Conservation (phyloP, 1,284 basidiomycete genomes). For the Ganoderma sp. region DNA sequence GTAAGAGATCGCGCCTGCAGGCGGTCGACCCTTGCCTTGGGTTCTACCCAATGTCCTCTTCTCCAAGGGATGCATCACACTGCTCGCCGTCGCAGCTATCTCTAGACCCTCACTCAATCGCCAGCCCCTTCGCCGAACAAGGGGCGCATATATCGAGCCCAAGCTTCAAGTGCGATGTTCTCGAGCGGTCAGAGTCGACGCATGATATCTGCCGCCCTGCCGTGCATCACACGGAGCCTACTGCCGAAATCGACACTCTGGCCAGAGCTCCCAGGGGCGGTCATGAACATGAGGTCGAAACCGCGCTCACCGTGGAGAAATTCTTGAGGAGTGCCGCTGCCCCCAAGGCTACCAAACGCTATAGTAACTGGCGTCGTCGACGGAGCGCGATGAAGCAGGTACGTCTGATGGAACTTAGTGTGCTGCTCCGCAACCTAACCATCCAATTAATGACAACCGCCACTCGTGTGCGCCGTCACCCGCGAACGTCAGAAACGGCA, state of each 20-base stretch:
- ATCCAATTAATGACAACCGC: neutral
- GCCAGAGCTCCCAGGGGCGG: neutral
- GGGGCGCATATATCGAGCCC: neutral
- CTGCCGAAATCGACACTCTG: neutral
- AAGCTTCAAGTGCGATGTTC: too few relatives aligned
- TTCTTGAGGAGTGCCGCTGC: neutral
- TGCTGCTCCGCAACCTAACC: too few relatives aligned
- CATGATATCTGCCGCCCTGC: neutral
- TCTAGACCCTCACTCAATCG: neutral
- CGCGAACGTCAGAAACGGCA: neutral
- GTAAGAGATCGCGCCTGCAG: neutral
- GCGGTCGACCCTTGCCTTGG: slow-evolving; percentile 5
- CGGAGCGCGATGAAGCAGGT: neutral
- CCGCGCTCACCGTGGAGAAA: neutral
- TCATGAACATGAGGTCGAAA: neutral
- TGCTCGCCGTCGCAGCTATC: too few relatives aligned
- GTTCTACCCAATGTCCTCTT: slow-evolving; percentile 1
- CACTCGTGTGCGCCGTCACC: neutral
- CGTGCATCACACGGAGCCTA: neutral
- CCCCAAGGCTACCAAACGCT: neutral
- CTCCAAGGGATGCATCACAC: neutral
- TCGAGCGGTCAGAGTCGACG: neutral
- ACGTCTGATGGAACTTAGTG: neutral
- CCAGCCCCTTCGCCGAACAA: neutral
- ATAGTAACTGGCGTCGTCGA: neutral